phyloP scores from a whole-genome alignment of 176 grass and related monocot species.

The Phoenix roebelenii region DNA sequence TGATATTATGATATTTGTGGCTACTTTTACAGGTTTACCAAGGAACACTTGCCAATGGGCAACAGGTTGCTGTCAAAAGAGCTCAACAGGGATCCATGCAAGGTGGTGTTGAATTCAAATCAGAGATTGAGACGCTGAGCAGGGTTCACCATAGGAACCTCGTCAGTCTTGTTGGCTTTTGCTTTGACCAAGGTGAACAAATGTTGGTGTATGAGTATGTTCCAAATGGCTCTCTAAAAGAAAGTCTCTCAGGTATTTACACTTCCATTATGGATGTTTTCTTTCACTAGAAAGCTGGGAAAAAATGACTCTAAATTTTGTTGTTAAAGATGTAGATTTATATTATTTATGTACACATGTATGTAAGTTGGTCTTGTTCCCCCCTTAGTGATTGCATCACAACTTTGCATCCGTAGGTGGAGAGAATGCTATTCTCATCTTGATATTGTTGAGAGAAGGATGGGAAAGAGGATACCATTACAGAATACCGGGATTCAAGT shows the following conservation, averaged over 20 bases:
- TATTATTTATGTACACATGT: too few relatives aligned
- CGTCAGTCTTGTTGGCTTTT: constrained; percentile 73
- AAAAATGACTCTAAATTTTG: too few relatives aligned
- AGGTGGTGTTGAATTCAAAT: constrained; percentile 55
- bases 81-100: constrained; percentile 57
- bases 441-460: too few relatives aligned
- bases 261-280: too few relatives aligned
- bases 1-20: not conserved
- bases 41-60: constrained; percentile 45
- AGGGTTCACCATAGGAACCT: constrained; percentile 84
- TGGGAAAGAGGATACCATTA: too few relatives aligned
- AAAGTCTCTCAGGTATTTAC: constrained; percentile 53
- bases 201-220: constrained; percentile 76
- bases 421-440: too few relatives aligned
- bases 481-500: too few relatives aligned
- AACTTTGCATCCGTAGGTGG: too few relatives aligned
- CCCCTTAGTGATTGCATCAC: too few relatives aligned
- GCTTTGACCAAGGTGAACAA: constrained; percentile 67
- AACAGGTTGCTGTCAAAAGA: constrained; percentile 67
- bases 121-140: constrained; percentile 74
- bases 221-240: constrained; percentile 76
- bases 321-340: too few relatives aligned
- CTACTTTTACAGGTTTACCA: constrained; percentile 44
- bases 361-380: too few relatives aligned
- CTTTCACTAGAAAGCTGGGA: too few relatives aligned